Evolutionary conservation across 805 yeast genomes (phyloP), one percentile per base, ranked within the genome.

Genomic region (Metschnikowia picachoensis): DNA sequence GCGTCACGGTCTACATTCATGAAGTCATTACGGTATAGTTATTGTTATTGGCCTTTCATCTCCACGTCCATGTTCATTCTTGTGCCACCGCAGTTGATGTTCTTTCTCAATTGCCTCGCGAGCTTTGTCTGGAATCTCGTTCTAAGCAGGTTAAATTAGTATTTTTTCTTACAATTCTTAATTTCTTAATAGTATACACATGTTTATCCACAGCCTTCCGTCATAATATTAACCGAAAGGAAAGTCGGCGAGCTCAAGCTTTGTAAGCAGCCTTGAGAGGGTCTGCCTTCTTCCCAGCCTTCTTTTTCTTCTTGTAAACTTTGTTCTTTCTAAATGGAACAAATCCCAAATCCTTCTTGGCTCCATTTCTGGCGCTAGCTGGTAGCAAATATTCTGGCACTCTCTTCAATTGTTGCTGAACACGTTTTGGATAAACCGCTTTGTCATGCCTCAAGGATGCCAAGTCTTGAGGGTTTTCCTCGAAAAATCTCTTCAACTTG

Each of bases 401-500:
- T 64, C 95, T 79, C 64, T 88, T 91, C 70, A 94, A 74, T 60
- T 94, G 96, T 30, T 79, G 70, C 64, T 91, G 97, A 6, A 82
- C 78, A 65, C 95, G 80, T 1, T 91, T 73, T 9, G 92, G 83
- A 60, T 91, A 95, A 47, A 88, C 64, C 54, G 87, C 96, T 59
- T 84, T 87, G 63, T 94, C 99, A 61, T 94, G 99, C 62, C 97
- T 85, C 62, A 94, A 78, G 43, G 86, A 81, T 16, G 82, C 81
- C 58, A 94, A 76, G 67, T 94, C 99, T 61, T 88, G 95, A 8
- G 99, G 99, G 62, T 94, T 94, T 61, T 94, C 98, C 65, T 92
- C 97, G 63, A 94, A 94, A 68, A 89, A 96, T 61, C 97, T 79
- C 67, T 90, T 89, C 62, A 94, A 77, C 62, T 88, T 90, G 47